Evolutionary conservation across 805 yeast species (phyloP).

Genomic region (Lipomyces starkeyi): DNA sequence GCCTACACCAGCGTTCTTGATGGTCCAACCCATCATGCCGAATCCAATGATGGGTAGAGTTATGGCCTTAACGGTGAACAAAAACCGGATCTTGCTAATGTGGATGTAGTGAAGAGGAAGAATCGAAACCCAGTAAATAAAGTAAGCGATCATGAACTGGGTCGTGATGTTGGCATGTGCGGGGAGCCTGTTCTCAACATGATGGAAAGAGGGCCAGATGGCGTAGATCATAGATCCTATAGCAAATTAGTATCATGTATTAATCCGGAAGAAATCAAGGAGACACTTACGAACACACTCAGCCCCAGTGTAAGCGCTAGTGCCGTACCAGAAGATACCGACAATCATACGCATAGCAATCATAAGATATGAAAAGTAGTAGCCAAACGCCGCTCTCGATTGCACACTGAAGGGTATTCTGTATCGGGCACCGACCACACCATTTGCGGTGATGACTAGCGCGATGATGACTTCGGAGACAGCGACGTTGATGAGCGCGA

Average conservation of each 20-base stretch:
- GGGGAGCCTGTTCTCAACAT: constrained; percentile 51
- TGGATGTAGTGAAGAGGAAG: constrained; percentile 34
- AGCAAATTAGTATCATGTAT: not conserved
- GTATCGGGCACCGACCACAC: constrained; percentile 56
- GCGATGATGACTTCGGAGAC: constrained; percentile 53
- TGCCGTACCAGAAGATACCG: constrained; percentile 56
- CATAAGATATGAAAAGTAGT: constrained; percentile 54
- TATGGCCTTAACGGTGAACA: constrained; percentile 31
- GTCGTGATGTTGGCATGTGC: constrained; percentile 47
- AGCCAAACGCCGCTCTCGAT: constrained; percentile 55
- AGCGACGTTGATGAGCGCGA: constrained; percentile 53
- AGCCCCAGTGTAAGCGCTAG: constrained; percentile 57
- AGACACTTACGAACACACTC: constrained; percentile 45
- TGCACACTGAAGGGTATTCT: constrained; percentile 58
- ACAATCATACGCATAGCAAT: constrained; percentile 53
- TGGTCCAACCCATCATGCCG: constrained; percentile 33
- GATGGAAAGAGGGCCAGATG: constrained; percentile 50
- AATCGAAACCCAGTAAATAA: constrained; percentile 27
- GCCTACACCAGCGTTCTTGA: constrained; percentile 29
- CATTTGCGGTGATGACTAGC: constrained; percentile 51
- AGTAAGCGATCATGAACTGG: constrained; percentile 36
- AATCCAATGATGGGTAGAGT: constrained; percentile 31
- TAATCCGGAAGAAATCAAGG: not conserved
- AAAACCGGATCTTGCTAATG: constrained; percentile 24
- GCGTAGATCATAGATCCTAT: constrained; percentile 48